Evolutionary conservation across 352 stramenopile genomes (phyloP).

Genomic region (Pythium pyrilobum): DNA sequence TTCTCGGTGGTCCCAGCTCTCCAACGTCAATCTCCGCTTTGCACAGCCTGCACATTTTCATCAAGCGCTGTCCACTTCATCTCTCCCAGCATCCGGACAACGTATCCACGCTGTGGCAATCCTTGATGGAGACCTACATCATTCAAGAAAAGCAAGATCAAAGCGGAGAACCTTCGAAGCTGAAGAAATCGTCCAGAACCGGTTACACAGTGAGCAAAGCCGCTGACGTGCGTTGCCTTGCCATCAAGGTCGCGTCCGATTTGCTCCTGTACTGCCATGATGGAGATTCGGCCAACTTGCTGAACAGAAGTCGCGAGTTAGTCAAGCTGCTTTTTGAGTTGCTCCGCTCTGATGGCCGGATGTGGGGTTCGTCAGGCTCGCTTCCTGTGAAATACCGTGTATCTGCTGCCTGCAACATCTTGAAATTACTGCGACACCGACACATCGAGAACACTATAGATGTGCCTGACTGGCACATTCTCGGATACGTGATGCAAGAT

Average conservation of each 20-base stretch:
- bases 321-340: constrained; percentile 52
- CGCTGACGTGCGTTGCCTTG: constrained; percentile 47
- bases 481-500: constrained; percentile 74
- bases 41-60: constrained; percentile 58
- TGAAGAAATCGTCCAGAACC: constrained; percentile 18
- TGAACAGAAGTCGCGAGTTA: constrained; percentile 29
- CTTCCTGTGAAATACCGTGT: constrained; percentile 43
- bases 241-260: constrained; percentile 60
- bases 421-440: constrained; percentile 61
- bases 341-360: constrained; percentile 51
- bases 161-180: constrained; percentile 2
- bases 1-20: constrained; percentile 21
- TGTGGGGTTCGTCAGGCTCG: constrained; percentile 30
- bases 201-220: constrained; percentile 16
- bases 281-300: constrained; percentile 9
- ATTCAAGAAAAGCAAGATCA: constrained; percentile 13
- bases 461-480: constrained; percentile 68
- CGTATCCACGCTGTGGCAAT: constrained; percentile 36
- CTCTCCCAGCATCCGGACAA: constrained; percentile 10
- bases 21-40: constrained; percentile 28
- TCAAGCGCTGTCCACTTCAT: constrained; percentile 39
- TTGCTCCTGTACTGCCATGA: constrained; percentile 40
- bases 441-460: constrained; percentile 45
- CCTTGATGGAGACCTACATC: constrained; percentile 43
- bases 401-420: constrained; percentile 41